phyloP scores from a whole-genome alignment of 371 early-diverging fungal species.

The Circinella umbellata region DNA sequence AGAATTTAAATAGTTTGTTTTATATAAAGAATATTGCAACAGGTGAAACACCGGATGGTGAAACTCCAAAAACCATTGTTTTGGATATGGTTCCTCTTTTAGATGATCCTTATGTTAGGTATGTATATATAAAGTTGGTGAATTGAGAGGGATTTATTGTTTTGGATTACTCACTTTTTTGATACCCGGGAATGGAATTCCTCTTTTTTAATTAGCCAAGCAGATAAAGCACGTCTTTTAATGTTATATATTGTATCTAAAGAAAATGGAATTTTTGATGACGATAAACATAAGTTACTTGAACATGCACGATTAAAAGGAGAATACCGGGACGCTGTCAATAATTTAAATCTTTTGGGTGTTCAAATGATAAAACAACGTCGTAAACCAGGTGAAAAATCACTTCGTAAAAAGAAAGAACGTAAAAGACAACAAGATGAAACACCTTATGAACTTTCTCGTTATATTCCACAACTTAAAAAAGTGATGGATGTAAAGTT shows the following conservation, averaged over 20 bases:
- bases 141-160: too few species aligned
- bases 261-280: constrained; percentile 69
- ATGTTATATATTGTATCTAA: constrained; percentile 84
- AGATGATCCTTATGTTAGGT: constrained; percentile 66
- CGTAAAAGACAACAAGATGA: constrained; percentile 47
- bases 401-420: constrained; percentile 31
- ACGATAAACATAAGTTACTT: constrained; percentile 74
- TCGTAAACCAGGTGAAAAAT: constrained; percentile 33
- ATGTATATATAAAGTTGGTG: not conserved
- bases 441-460: constrained; percentile 68
- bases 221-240: constrained; percentile 88
- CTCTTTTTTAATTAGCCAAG: too few species aligned
- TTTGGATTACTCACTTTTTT: too few species aligned
- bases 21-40: constrained; percentile 92
- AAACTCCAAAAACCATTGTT: constrained; percentile 76
- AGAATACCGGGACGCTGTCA: constrained; percentile 73
- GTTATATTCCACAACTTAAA: constrained; percentile 70
- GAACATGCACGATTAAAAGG: constrained; percentile 75
- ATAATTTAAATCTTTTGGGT: constrained; percentile 75
- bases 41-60: constrained; percentile 88
- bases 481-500: constrained; percentile 57
- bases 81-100: constrained; percentile 89
- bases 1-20: too few species aligned
- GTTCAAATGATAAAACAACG: constrained; percentile 51
- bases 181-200: too few species aligned